Percentiles rank a stretch among this genome's conserved stretches.
Evolutionary conservation across 1,284 basidiomycete genomes (phyloP).

Genomic region (Cerioporus squamosus): DNA sequence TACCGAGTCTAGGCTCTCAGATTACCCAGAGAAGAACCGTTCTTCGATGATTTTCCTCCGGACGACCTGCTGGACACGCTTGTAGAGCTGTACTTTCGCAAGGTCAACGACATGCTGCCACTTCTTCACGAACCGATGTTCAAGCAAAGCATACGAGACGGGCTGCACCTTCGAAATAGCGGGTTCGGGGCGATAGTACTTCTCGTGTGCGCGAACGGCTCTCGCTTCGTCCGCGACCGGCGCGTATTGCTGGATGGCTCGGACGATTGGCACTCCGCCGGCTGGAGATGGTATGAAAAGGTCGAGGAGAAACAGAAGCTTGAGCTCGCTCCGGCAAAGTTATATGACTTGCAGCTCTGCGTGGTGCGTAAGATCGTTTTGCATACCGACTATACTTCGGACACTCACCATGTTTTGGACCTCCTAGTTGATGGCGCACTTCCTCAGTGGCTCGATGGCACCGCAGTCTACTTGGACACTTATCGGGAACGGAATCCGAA

Average conservation of each 20-base stretch:
- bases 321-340: conserved; percentile 56
- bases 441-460: conserved; percentile 61
- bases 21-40: conserved; percentile 9
- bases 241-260: conserved; percentile 55
- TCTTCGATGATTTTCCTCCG: conserved; percentile 3
- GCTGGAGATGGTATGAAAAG: conserved; percentile 79
- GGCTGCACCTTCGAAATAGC: conserved; percentile 46
- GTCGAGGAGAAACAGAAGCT: conserved; percentile 56
- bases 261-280: conserved; percentile 54
- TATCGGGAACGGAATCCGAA: conserved; percentile 69
- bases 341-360: conserved; percentile 77
- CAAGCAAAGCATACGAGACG: conserved; percentile 40
- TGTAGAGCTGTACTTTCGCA: conserved; percentile 52
- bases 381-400: conserved; percentile 76
- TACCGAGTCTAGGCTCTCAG: conserved; percentile 14
- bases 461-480: conserved; percentile 76
- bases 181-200: conserved; percentile 54
- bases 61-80: conserved; percentile 36
- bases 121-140: conserved; percentile 57
- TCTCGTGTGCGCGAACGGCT: conserved; percentile 55
- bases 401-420: conserved; percentile 82
- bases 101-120: conserved; percentile 47
- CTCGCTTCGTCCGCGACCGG: conserved; percentile 55
- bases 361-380: conserved; percentile 37
- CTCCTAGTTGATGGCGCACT: conserved; percentile 29